Evolutionary conservation across 2,329 filamentous ascomycete genomes (phyloP), one percentile per base, ranked within the genome.

Genomic region (Boeremia lycopersici): DNA sequence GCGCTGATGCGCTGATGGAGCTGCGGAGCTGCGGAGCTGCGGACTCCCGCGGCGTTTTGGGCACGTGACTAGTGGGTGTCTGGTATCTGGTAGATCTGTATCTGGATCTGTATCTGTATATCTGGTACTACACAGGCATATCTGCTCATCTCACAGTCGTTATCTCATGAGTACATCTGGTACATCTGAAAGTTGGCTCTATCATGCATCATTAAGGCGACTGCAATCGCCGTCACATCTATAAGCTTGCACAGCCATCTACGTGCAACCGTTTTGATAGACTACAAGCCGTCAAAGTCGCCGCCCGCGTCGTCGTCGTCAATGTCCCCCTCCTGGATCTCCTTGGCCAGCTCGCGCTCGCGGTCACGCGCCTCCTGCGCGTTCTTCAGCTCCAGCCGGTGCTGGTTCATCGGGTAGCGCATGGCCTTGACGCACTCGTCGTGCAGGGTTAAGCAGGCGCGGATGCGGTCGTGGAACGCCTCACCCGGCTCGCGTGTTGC

Each of bases 361-460:
- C 95, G 85, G 76, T 99, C 95, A 45, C 95, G 86, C n/a, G 95
- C 95, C 78, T 99, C 96, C 77, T 98, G 93, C 0, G 95, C 95
- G 69, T 96, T 98, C 85, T 97, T 98, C 51, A 99, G 84, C 78
- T 99, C 95, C 51, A 98, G 83, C 15, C 95, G 87, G 78, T 99
- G 95, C 77, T 98, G 95, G 81, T 99, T 97, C 93, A 98, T 98
- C 2, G 95, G 95, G 79, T 98, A 99, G 50, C 95, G 87, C 95
- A 99, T 99, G 25, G 95, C 93, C 90, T 96, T 98, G 70, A 99
- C 93, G 72, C 93, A 98, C 81, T 99, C 95, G 69, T 99, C 95
- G 72, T 98, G 93, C 60, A 99, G 84, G 52, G 88, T 86, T 67
- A 99, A 82, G 76, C 95, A 96, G 38, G 95, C 95, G 64, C 87